phyloP scores from a whole-genome alignment of 306 rosid species.

The Astragalus glycyphyllos region DNA sequence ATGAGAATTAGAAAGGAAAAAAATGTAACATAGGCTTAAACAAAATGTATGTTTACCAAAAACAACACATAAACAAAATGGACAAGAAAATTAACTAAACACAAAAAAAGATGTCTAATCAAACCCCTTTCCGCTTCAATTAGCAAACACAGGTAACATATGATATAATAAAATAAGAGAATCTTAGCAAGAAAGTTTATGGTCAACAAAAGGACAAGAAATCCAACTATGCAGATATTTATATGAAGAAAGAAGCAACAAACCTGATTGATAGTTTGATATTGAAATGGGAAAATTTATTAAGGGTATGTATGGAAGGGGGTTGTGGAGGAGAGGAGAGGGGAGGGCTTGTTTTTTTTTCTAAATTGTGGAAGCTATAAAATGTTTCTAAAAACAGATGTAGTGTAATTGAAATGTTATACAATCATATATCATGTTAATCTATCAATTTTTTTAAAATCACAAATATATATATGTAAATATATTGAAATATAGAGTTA shows the following conservation, averaged over 20 bases:
- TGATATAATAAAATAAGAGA: background rate
- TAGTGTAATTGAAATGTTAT: no score
- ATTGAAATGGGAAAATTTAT: background rate
- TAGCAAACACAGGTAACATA: background rate
- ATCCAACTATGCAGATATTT: no score
- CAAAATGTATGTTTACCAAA: background rate
- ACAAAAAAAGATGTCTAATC: slow-evolving; percentile 3
- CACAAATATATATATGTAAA: no score
- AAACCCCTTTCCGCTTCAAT: slow-evolving; percentile 7
- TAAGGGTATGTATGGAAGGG: no score
- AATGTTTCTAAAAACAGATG: no score
- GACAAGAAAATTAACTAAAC: slow-evolving; percentile 7
- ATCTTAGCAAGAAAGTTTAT: slow-evolving; percentile 1
- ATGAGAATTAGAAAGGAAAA: slow-evolving; percentile 1
- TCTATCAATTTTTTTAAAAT: no score
- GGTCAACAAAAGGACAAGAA: slow-evolving; percentile 24
- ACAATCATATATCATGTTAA: no score
- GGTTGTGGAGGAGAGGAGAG: no score
- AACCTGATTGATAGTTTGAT: slow-evolving; percentile 6
- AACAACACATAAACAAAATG: background rate
- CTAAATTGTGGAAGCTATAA: no score
- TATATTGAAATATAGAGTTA: no score
- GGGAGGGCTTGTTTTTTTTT: no score
- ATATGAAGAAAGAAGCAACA: no score
- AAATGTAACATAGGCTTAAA: background rate